Conservation (phyloP, 768 basidiomycete genomes). For the Trametes cinnabarina region DNA sequence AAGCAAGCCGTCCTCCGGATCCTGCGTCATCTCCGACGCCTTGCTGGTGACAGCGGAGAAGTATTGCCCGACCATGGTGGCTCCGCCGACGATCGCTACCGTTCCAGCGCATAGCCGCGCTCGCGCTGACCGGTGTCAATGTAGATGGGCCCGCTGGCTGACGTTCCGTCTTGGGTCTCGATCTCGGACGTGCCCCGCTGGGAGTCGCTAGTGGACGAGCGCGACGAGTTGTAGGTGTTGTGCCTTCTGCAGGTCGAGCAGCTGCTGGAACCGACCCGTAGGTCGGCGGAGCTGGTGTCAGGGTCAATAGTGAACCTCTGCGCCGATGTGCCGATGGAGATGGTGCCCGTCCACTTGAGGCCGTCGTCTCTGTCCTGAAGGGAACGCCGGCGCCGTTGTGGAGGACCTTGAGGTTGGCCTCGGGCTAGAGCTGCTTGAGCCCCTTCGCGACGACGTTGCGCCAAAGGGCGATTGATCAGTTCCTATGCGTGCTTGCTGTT, state of each 20-base stretch:
- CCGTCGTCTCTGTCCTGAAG: conserved; percentile 9
- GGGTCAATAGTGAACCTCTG: conserved; percentile 24
- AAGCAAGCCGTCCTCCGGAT: conserved; percentile 22
- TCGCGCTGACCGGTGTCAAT: conserved; percentile 25
- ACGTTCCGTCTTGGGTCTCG: conserved; percentile 36
- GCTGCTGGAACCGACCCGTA: conserved; percentile 8
- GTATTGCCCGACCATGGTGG: conserved; percentile 19
- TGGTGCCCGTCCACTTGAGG: conserved; percentile 40
- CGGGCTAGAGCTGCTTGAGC: not conserved
- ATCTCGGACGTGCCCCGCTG: conserved; percentile 29
- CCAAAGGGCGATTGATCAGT: conserved; percentile 9
- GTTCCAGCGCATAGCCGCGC: not conserved
- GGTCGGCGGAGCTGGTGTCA: conserved; percentile 17
- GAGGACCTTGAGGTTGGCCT: not conserved
- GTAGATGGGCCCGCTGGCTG: conserved; percentile 32
- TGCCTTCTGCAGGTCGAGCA: not conserved
- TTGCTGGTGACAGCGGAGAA: conserved; percentile 15
- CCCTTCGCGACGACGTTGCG: conserved; percentile 19
- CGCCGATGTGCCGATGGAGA: conserved; percentile 47
- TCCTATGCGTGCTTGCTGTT: conserved; percentile 23
- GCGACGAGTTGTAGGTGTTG: conserved; percentile 27
- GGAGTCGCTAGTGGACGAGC: conserved; percentile 24
- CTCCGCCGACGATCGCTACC: conserved; percentile 30
- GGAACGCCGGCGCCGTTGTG: not conserved
- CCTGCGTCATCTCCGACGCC: not conserved